Percentiles rank a stretch among this genome's conserved stretches.
phyloP scores from a whole-genome alignment of 208 protist species.

The Leishmania tropica region DNA sequence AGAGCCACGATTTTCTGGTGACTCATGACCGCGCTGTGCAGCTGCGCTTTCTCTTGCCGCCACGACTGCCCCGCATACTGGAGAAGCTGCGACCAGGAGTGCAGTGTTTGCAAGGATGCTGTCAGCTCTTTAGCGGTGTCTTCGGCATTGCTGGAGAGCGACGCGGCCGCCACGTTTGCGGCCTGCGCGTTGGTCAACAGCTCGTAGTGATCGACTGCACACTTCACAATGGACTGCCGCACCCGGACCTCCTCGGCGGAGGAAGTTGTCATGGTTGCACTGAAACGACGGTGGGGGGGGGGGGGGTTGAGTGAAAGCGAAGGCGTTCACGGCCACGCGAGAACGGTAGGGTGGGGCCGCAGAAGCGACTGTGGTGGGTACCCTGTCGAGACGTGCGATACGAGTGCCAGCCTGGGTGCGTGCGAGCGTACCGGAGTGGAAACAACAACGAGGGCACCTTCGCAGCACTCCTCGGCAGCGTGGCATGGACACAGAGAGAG shows the following conservation, averaged over 20 bases:
- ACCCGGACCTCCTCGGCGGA: slow-evolving; percentile 47
- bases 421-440: background rate
- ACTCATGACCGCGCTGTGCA: slow-evolving; percentile 47
- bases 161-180: slow-evolving; percentile 44
- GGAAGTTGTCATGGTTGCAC: slow-evolving; percentile 2
- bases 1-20: slow-evolving; percentile 74
- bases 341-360: background rate
- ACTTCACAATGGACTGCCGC: slow-evolving; percentile 62
- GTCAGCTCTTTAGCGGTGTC: slow-evolving; percentile 44
- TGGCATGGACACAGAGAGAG: background rate
- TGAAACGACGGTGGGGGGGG: background rate
- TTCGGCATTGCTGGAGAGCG: slow-evolving; percentile 39
- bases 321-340: background rate
- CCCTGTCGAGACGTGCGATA: background rate
- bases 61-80: slow-evolving; percentile 49
- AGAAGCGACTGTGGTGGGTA: background rate
- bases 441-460: background rate
- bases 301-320: background rate
- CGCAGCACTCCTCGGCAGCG: background rate
- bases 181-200: slow-evolving; percentile 61
- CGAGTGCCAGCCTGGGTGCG: background rate
- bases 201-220: slow-evolving; percentile 69
- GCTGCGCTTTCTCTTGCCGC: slow-evolving; percentile 61
- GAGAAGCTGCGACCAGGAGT: slow-evolving; percentile 50
- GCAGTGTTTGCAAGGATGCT: slow-evolving; percentile 55